Evolutionary conservation across 306 rosid species (phyloP), one percentile per base, ranked within the genome.

Genomic region (Canavalia ensiformis): DNA sequence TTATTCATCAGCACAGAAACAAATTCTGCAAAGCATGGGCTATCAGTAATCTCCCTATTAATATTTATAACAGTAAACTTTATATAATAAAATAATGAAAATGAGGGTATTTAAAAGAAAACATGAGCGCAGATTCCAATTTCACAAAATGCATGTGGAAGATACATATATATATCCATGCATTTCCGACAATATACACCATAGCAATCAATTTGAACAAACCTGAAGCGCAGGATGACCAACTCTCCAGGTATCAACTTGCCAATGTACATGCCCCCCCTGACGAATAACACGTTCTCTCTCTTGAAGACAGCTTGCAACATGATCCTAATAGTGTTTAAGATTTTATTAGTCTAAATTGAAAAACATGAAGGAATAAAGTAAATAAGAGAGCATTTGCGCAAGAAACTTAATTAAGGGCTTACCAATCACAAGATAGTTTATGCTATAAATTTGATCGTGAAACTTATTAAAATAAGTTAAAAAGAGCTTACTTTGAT

Each of bases 171-270:
- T 11, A 30, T 29, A 76, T 80, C 62, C 8, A 55, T 18, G 57
- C 41, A 62, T 6, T 67, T 75, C 71, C 6, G 5, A 55, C 13
- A 68, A 78, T 37, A 73, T 60, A 69, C 57, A 46, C 6, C 33
- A 73, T 35, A 13, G 29, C 81, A 76, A 54, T 57, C 60, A 81
- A 54, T 64, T 68, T 2, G 62, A 84, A 80, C 57, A 73, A 79
- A 92, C 98, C 99, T 95, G 99, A 78, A 93, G 98, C 6, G 96
- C 99, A 74, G 98, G 96, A 83, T 64, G 88, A 81, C 99, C 98
- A 75, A 95, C 94, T 84, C 98, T 88, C 99, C 99, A 93, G 72
- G 94, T 90, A 83, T 95, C 98, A 42, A 91, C 90, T 86, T 89
- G 99, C 99, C 97, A 95, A 76, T 87, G 88, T 35, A 95, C 96